phyloP scores from a whole-genome alignment of 2,329 filamentous ascomycete species.

The Epichloe glyceriae region DNA sequence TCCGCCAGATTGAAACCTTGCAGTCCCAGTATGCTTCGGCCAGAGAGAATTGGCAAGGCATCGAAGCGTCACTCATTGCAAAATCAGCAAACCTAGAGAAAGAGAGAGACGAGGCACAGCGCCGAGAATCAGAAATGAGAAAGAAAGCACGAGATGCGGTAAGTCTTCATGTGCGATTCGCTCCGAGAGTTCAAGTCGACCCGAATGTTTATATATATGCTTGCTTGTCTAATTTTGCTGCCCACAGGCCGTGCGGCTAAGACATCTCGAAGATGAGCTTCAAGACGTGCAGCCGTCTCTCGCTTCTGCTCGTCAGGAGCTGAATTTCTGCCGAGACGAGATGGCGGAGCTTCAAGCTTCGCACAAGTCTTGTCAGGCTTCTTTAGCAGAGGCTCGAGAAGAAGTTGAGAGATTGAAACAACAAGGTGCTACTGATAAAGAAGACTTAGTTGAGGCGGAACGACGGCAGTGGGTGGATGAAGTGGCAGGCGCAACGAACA shows the following conservation, averaged over 20 bases:
- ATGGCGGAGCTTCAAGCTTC: slow-evolving; percentile 50
- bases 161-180: slow-evolving; percentile 21
- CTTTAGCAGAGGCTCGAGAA: slow-evolving; percentile 40
- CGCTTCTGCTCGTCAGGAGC: slow-evolving; percentile 51
- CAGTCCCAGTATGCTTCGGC: slow-evolving; percentile 92
- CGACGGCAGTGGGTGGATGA: slow-evolving; percentile 32
- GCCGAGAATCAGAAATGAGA: slow-evolving; percentile 74
- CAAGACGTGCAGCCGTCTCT: slow-evolving; percentile 54
- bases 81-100: slow-evolving; percentile 70
- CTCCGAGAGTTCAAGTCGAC: background rate
- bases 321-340: slow-evolving; percentile 45
- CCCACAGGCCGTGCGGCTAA: slow-evolving; percentile 44
- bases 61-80: slow-evolving; percentile 73
- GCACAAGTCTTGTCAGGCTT: slow-evolving; percentile 52
- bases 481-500: slow-evolving; percentile 27
- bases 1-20: slow-evolving; percentile 87
- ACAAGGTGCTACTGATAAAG: slow-evolving; percentile 17
- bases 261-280: slow-evolving; percentile 69
- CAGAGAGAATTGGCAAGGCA: slow-evolving; percentile 94
- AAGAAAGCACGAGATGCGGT: slow-evolving; percentile 81
- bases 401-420: slow-evolving; percentile 36
- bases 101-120: slow-evolving; percentile 75
- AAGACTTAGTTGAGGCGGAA: background rate
- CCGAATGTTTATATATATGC: too few relatives aligned
- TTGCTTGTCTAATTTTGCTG: background rate